Evolutionary conservation across 2,329 filamentous ascomycete species (phyloP), one percentile per base, ranked within the genome.

Genomic region (Arthrobotrys conoides): DNA sequence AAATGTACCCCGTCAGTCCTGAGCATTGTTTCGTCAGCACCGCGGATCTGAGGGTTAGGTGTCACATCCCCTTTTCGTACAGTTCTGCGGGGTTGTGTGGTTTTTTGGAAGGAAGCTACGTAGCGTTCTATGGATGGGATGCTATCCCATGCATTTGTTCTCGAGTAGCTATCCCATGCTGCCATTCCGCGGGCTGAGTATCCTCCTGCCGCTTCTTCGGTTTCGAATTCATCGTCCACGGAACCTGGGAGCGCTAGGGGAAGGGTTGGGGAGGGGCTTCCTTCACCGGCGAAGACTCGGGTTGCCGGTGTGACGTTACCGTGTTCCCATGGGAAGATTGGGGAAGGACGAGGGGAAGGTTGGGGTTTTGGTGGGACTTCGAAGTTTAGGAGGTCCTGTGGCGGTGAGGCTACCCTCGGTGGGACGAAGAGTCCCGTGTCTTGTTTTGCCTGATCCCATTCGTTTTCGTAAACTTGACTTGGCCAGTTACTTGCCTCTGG

Each of bases 141-240:
- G 67, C 93, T 92, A 82, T 99, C 96, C 96, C 96, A 99, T 16
- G 93, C 94, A 84, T 98, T 99, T 64, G 87, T 89, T 57, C 90
- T 88, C n/a, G 89, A 87, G 83, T 92, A 97, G 57, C 88, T 88
- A 80, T 90, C 88, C 92, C 93, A 97, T 20, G 90, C 88, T 82
- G 91, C 87, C 36, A 76, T 70, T 18, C 66, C 73, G 18, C 46
- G 41, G 5, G 27, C 49, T 5, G 30, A 38, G 38, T 70, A 69
- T 5, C 57, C 72, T 8, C 67, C 67, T 5, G 18, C 57, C 27
- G 72, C 66, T 53, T 77, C 72, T 68, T 76, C 51, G 79, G 72
- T 71, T 46, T 80, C 77, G 55, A 49, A 75, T 55, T 84, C 59
- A 79, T 83, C 73, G 71, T 83, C 57, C 82, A 82, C 77, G 82